Evolutionary conservation across 2,329 filamentous ascomycete genomes (phyloP).

Genomic region (Zymoseptoria ardabiliae): DNA sequence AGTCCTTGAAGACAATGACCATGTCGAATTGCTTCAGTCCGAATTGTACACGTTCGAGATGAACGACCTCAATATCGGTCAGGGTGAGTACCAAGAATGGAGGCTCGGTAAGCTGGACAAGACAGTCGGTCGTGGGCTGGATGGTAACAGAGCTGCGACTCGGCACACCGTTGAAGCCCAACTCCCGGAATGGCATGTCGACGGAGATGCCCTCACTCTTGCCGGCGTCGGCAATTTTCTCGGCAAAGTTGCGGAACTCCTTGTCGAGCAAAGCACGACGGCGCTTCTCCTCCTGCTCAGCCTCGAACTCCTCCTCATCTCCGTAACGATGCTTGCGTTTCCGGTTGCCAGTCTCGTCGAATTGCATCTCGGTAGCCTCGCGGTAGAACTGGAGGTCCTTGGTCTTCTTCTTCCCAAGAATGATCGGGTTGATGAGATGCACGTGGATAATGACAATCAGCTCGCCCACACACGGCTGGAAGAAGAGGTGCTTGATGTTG

Average conservation of each 20-base stretch:
- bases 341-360: slow-evolving; percentile 95
- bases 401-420: slow-evolving; percentile 98
- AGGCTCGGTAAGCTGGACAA: slow-evolving; percentile 93
- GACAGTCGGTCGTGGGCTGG: slow-evolving; percentile 90
- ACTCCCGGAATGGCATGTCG: slow-evolving; percentile 92
- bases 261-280: slow-evolving; percentile 87
- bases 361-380: slow-evolving; percentile 96
- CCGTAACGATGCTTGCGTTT: slow-evolving; percentile 97
- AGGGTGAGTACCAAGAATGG: slow-evolving; percentile 95
- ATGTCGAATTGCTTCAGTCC: slow-evolving; percentile 98
- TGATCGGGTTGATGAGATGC: slow-evolving; percentile 94
- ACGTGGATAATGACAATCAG: slow-evolving; percentile 97
- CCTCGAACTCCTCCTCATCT: slow-evolving; percentile 97
- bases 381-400: slow-evolving; percentile 98
- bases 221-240: slow-evolving; percentile 94
- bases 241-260: slow-evolving; percentile 90
- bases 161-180: slow-evolving; percentile 94
- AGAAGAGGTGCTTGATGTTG: slow-evolving; percentile 97
- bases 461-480: slow-evolving; percentile 94
- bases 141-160: slow-evolving; percentile 93
- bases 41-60: slow-evolving; percentile 90
- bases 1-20: slow-evolving; percentile 97
- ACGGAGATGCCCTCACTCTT: slow-evolving; percentile 86
- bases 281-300: slow-evolving; percentile 91
- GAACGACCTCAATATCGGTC: slow-evolving; percentile 91